Evolutionary conservation across 2,329 filamentous ascomycete species (phyloP), one percentile per base, ranked within the genome.

Genomic region (Ophiostoma pallidulum): DNA sequence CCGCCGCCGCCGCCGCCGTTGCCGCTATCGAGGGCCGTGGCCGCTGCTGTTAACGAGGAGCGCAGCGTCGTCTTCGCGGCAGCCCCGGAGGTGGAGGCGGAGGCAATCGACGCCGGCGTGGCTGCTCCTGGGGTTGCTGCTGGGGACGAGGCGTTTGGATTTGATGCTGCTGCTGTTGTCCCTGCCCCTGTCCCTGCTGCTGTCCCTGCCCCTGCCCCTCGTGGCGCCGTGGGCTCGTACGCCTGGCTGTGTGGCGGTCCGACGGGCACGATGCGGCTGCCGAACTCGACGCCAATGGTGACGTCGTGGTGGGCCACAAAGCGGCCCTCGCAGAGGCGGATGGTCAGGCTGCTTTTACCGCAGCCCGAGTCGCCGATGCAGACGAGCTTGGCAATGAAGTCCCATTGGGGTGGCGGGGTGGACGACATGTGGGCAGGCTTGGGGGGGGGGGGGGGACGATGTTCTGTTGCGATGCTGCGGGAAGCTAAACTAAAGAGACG

Each of bases 361-460:
- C 88, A 94, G 63, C 90, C 92, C 39, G 86, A 92, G 71, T 97
- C 92, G 65, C 92, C 92, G 61, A 98, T 89, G 71, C 88, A 94
- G 62, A 97, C 91, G 59, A 98, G 86, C 70, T 98, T 98, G 66
- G 91, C 90, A 64, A 97, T 98, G 73, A 94, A 97, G 72, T 97
- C 89, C 91, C 91, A 97, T 66, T 88, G 84, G 60, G 82, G 77
- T 18, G 53, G 49, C 13, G 53, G 45, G 10, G 51, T 36, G 22
- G 70, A 65, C 61, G 75, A 74, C 76, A 80, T 80, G 63, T 58
- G 54, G 45, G 51, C 10, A 8, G 19, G 24, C 22, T 22, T 14
- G 18, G 28, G 22, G 24, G 47, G 37, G 31, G 28, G 24, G 22
- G 29, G 32, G n/a, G 18, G 20, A 3, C 4, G 39, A n/a, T 40